These are phyloP conservation scores for Xylaria longipes DNA, from an alignment of 495 filamentous ascomycete species.

Conservation along the genomic window DNA sequence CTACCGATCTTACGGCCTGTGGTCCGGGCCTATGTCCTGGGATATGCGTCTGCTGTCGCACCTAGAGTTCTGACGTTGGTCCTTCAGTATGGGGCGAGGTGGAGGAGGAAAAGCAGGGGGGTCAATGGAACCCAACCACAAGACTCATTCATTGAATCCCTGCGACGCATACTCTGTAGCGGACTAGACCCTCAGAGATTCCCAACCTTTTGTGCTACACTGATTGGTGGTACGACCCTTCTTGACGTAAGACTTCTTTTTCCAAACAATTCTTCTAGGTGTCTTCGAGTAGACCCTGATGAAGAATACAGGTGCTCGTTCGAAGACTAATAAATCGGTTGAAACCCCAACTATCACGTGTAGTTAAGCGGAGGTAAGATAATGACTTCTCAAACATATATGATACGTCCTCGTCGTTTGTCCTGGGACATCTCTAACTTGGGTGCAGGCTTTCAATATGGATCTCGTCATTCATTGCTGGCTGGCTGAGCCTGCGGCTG, in stretches of 20 bases:
- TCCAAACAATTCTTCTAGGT: neutral
- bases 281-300: neutral
- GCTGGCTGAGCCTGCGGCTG: constrained; percentile 56
- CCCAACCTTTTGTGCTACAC: constrained; percentile 78
- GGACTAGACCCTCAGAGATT: constrained; percentile 67
- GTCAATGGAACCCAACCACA: constrained; percentile 38
- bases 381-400: neutral
- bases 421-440: constrained; percentile 6
- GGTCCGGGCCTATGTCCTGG: constrained; percentile 75
- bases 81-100: constrained; percentile 50
- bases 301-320: constrained; percentile 14
- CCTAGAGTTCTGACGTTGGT: constrained; percentile 68
- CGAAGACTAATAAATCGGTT: constrained; percentile 14
- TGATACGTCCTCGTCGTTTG: neutral
- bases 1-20: constrained; percentile 62
- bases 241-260: constrained; percentile 59
- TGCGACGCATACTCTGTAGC: constrained; percentile 50
- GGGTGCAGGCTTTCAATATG: constrained; percentile 49
- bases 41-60: constrained; percentile 72
- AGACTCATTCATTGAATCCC: constrained; percentile 48
- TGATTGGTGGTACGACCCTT: constrained; percentile 79
- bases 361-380: constrained; percentile 36
- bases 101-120: constrained; percentile 52
- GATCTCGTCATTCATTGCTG: constrained; percentile 57
- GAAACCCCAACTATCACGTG: constrained; percentile 29